Conservation (phyloP, 228 moss, liverwort and hornwort species). For the Sphagnum fallax region DNA sequence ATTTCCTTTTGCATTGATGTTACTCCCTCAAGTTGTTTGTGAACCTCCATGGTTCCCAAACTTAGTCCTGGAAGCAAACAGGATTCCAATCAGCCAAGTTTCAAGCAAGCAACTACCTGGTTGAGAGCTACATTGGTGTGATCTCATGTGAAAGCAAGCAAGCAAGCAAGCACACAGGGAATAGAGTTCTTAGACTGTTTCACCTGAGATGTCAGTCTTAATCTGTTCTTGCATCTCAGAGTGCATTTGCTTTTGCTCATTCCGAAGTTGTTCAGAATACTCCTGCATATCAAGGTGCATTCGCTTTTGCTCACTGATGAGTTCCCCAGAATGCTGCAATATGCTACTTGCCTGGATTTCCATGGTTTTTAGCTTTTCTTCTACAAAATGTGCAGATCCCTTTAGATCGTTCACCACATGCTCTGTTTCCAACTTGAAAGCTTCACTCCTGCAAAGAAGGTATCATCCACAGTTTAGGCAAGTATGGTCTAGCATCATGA, state of each 20-base stretch:
- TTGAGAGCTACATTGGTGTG: no score
- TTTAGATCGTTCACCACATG: slow-evolving; percentile 76
- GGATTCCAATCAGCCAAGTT: no score
- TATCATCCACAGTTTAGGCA: no score
- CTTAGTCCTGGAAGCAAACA: slow-evolving; percentile 23
- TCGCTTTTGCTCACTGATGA: slow-evolving; percentile 56
- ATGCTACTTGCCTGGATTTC: slow-evolving; percentile 37
- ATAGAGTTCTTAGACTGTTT: no score
- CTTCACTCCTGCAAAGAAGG: slow-evolving; percentile 56
- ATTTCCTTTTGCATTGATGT: slow-evolving; percentile 58
- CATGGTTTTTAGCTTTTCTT: slow-evolving; percentile 54
- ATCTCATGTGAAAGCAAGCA: no score
- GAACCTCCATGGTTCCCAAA: slow-evolving; percentile 50
- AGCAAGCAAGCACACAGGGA: no score
- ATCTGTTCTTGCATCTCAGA: slow-evolving; percentile 49
- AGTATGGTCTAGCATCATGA: no score
- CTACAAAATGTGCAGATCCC: slow-evolving; percentile 61
- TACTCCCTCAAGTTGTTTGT: slow-evolving; percentile 46
- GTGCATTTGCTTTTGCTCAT: slow-evolving; percentile 60
- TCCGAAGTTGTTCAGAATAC: slow-evolving; percentile 47
- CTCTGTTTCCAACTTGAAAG: slow-evolving; percentile 84
- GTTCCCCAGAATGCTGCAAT: slow-evolving; percentile 44
- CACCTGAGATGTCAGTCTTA: slow-evolving; percentile 48
- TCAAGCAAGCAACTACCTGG: no score
- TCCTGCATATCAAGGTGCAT: slow-evolving; percentile 57